These are phyloP conservation scores for Penicillium sp. DNA, from an alignment of 2,329 filamentous ascomycete species.

Conservation along the genomic window DNA sequence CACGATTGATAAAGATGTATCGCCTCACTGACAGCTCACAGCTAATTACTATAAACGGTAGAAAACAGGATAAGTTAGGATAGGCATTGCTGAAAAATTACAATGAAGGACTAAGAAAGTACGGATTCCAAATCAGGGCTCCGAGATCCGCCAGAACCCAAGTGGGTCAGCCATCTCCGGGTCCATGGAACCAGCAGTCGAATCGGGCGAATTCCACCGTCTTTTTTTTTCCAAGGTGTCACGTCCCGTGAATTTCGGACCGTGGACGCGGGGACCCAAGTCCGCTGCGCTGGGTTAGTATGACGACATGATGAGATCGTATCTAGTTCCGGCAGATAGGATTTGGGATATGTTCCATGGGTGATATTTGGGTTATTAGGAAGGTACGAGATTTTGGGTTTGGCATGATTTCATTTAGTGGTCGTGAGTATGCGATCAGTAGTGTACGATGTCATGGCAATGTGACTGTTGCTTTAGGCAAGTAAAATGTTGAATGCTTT, in stretches of 20 bases:
- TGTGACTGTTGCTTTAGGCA: not conserved
- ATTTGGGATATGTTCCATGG: not conserved
- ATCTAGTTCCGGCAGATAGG: not conserved
- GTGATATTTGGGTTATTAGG: not conserved
- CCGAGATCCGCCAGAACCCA: not conserved
- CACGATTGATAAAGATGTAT: not conserved
- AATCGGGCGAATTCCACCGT: slow-evolving; percentile 12
- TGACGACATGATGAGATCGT: slow-evolving; percentile 18
- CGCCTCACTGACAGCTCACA: too few relatives aligned
- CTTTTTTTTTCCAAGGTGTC: slow-evolving; percentile 3
- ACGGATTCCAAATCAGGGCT: not conserved
- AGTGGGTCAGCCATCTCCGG: not conserved
- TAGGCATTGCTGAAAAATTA: too few relatives aligned
- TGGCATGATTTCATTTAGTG: not conserved
- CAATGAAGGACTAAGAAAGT: not conserved
- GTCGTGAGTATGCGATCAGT: not conserved
- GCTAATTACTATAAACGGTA: too few relatives aligned
- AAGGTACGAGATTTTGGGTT: not conserved
- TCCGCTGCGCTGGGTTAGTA: slow-evolving; percentile 15
- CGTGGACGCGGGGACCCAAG: slow-evolving; percentile 13
- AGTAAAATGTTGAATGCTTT: not conserved
- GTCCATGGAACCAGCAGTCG: slow-evolving; percentile 8
- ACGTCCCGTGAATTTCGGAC: not conserved
- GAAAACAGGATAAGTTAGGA: too few relatives aligned
- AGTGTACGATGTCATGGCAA: not conserved